Base-by-base conservation (phyloP, 148 eudicot species). In the Silene latifolia region DNA sequence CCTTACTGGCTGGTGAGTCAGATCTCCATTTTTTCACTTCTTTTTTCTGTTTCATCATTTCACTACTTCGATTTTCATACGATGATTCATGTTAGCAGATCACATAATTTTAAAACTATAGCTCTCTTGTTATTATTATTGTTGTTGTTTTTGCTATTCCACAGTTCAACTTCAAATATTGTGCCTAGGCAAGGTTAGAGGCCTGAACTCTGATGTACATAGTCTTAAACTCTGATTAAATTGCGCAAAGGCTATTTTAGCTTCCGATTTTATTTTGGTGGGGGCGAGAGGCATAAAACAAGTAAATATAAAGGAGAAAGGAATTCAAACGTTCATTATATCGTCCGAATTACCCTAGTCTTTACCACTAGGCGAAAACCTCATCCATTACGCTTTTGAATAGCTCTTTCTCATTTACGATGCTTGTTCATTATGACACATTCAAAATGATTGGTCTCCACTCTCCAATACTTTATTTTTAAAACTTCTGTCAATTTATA, bases 1-100 rank as follows among this genome's bases (percentile, higher is more conserved):
- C 98, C 98, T 78, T 94, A 87, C 32, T 90, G 93, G 97, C 76
- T 86, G 80, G 98, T 85, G 80, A 42, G 7, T 18, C 48, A 17
- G 12, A 2, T 59, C 48, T 4, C 21, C 39, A 12, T n/a, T 17
- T 48, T 48, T 35, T 51, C 21, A 4, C 0, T 24, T 3, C n/a
- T 17, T 3, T 42, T 65, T 72, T 32, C 27, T 60, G 11, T 48
- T 48, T 9, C 42, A 48, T 48, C 4, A 48, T 48, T 48, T 48
- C 15, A 3, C 54, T 48, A 48, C 3, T 63, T 63, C 35, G 5
- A 21, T 23, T 23, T 63, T 63, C 39, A 9, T 88, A 87, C 35
- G 84, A 86, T 65, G 86, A 86, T 8, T 84, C 77, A 12, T 82
- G 82, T 35, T 88, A 23, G 15, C 66, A 23, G 32, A 63, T 63